phyloP scores from a whole-genome alignment of 108 stramenopile genomes.

The Fistulifera pelliculosa region DNA sequence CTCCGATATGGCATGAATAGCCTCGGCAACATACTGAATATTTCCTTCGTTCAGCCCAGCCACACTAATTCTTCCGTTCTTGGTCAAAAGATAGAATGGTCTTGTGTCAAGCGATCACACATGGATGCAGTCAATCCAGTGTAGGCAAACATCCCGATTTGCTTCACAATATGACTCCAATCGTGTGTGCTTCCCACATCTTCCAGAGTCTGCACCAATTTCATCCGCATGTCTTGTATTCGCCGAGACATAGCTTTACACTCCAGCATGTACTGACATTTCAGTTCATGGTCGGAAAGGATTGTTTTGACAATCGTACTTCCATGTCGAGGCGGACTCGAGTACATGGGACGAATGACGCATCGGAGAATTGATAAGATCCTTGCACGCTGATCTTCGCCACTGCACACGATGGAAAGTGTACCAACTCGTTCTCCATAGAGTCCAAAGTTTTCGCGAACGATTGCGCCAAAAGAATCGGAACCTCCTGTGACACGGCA shows the following conservation, averaged over 20 bases:
- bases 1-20: conserved; percentile 82
- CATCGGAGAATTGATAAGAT: conserved; percentile 76
- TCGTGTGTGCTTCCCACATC: conserved; percentile 50
- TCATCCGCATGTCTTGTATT: conserved; percentile 66
- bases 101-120: conserved; percentile 59
- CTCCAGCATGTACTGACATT: conserved; percentile 54
- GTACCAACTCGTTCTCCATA: conserved; percentile 91
- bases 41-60: conserved; percentile 86
- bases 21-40: conserved; percentile 77
- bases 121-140: conserved; percentile 79
- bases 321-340: conserved; percentile 84
- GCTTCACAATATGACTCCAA: conserved; percentile 87
- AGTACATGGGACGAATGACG: conserved; percentile 88
- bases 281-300: conserved; percentile 53
- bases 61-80: conserved; percentile 88
- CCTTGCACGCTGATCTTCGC: conserved; percentile 55
- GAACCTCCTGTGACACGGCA: conserved; percentile 79
- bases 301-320: conserved; percentile 78
- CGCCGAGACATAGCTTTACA: conserved; percentile 81
- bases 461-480: conserved; percentile 72
- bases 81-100: conserved; percentile 83
- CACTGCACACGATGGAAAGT: conserved; percentile 59
- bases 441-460: conserved; percentile 95
- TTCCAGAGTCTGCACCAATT: conserved; percentile 55
- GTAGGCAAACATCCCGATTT: conserved; percentile 97